phyloP scores from a whole-genome alignment of 345 rosid genomes.

The Ailanthus altissimus region DNA sequence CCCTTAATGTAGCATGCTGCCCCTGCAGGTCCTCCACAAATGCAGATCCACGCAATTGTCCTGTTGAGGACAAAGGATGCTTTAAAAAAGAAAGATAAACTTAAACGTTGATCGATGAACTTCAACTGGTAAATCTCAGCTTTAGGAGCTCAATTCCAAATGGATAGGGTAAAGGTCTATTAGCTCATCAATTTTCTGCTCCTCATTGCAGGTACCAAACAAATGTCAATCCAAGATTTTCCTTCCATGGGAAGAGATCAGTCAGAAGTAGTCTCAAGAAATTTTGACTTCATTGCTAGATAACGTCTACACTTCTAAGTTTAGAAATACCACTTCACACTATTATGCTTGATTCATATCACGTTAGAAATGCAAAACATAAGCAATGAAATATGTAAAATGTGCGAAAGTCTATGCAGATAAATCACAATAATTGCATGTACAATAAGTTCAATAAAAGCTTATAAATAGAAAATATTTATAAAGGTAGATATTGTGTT shows the following conservation, averaged over 20 bases:
- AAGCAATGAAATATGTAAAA: neutral
- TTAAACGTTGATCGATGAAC: neutral
- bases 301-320: neutral
- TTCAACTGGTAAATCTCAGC: neutral
- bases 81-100: neutral
- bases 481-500: neutral
- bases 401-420: neutral
- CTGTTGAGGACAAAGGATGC: constrained; percentile 38
- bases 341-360: neutral
- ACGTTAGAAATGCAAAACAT: neutral
- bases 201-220: neutral
- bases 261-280: neutral
- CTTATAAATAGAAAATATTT: neutral
- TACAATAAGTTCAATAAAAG: neutral
- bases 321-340: neutral
- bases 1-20: constrained; percentile 63
- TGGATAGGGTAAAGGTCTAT: neutral
- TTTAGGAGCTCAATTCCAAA: neutral
- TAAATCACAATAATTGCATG: neutral
- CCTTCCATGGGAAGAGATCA: constrained; percentile 5
- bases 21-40: constrained; percentile 73
- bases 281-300: neutral
- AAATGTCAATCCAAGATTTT: constrained; percentile 2
- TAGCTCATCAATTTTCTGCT: neutral
- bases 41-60: constrained; percentile 48